Conservation (phyloP, 331 rosid genomes). For the Erythrophleum ivorense region DNA sequence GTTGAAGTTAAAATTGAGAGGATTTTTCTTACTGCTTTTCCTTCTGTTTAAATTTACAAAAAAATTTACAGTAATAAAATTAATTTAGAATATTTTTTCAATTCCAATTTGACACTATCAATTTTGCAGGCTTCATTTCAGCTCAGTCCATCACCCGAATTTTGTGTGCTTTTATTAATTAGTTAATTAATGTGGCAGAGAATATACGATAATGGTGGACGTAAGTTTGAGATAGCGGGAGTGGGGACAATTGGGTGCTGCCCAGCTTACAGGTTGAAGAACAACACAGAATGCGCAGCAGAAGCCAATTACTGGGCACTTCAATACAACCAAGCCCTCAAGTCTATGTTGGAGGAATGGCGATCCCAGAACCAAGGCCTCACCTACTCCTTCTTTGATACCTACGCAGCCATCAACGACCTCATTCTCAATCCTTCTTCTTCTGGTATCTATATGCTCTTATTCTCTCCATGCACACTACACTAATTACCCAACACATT, state of each 20-base stretch:
- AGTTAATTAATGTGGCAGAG: constrained; percentile 46
- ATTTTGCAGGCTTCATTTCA: no score
- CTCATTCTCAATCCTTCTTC: constrained; percentile 55
- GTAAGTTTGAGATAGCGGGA: constrained; percentile 62
- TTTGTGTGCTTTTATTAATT: no score
- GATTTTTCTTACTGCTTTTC: no score
- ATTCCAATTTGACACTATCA: no score
- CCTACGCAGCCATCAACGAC: constrained; percentile 48
- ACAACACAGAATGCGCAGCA: constrained; percentile 51
- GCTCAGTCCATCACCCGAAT: no score
- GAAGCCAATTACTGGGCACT: constrained; percentile 54
- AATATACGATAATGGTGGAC: constrained; percentile 60
- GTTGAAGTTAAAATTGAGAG: no score
- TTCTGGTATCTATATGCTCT: no score
- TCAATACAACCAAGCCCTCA: constrained; percentile 60
- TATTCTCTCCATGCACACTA: neutral
- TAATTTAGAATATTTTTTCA: no score
- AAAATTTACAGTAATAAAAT: no score
- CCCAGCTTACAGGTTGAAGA: constrained; percentile 62
- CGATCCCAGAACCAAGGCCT: constrained; percentile 53
- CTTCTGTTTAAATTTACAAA: no score
- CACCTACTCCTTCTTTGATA: constrained; percentile 64
- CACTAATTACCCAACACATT: no score
- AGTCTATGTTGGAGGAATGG: constrained; percentile 58
- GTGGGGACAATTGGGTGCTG: constrained; percentile 77